Evolutionary conservation across 2,329 filamentous ascomycete species (phyloP).

Genomic region (Paraphaeosphaeria minitans): DNA sequence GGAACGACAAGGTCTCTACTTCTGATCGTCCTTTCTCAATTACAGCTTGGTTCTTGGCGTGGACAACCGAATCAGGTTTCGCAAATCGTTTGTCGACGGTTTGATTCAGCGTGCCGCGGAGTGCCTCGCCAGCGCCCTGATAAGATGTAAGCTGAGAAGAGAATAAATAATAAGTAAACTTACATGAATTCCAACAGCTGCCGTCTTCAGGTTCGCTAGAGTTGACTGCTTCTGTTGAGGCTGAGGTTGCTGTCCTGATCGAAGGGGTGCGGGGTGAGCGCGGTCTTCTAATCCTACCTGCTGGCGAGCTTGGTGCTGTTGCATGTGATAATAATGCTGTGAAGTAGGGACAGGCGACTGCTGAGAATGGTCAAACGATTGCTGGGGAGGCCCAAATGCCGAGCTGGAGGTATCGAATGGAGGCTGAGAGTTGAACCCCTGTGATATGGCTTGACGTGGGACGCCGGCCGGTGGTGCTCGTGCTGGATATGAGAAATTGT

Average conservation of each 20-base stretch:
- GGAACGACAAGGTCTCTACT: slow-evolving; percentile 32
- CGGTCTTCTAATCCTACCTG: slow-evolving; percentile 21
- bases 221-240: slow-evolving; percentile 28
- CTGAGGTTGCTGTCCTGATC: slow-evolving; percentile 30
- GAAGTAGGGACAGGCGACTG: too few species aligned
- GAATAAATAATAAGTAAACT: slow-evolving; percentile 8
- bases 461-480: slow-evolving; percentile 39
- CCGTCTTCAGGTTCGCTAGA: slow-evolving; percentile 40
- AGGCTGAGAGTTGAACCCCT: slow-evolving; percentile 9
- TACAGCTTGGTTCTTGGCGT: slow-evolving; percentile 40
- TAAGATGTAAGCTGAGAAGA: not conserved
- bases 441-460: slow-evolving; percentile 32
- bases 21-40: slow-evolving; percentile 40
- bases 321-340: slow-evolving; percentile 15
- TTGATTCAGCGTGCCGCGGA: slow-evolving; percentile 43
- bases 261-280: slow-evolving; percentile 28
- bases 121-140: slow-evolving; percentile 43
- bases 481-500: slow-evolving; percentile 45
- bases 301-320: slow-evolving; percentile 25
- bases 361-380: too few species aligned
- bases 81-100: slow-evolving; percentile 39
- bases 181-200: slow-evolving; percentile 45
- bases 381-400: too few species aligned
- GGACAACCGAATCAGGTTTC: slow-evolving; percentile 28
- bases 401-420: slow-evolving; percentile 12